A percentile compares a stretch with the other conserved stretches of the same genome.
Evolutionary conservation across 2,329 filamentous ascomycete species (phyloP).

Genomic region (Paecilomyces formosus): DNA sequence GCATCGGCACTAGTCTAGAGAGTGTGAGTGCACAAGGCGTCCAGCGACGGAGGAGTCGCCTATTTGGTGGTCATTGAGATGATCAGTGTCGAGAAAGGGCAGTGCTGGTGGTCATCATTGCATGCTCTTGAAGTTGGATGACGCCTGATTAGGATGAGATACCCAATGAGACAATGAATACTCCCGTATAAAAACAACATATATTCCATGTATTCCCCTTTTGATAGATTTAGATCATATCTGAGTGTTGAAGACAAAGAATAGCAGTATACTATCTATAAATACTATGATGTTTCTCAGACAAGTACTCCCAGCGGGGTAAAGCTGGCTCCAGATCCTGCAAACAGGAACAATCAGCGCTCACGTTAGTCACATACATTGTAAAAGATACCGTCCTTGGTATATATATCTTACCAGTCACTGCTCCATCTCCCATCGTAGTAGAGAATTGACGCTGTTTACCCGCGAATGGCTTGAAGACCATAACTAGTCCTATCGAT

Average conservation of each 20-base stretch:
- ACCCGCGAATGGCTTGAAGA: background rate
- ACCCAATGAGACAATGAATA: constrained; percentile 1
- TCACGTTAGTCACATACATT: background rate
- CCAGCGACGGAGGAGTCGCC: constrained; percentile 25
- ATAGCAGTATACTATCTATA: background rate
- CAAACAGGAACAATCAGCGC: background rate
- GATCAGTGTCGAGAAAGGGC: background rate
- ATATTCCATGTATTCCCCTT: background rate
- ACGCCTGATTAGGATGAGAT: background rate
- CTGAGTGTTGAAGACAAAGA: background rate
- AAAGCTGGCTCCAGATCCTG: background rate
- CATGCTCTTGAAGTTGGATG: background rate
- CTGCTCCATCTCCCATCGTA: background rate
- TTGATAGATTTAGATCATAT: background rate
- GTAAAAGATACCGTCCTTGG: background rate
- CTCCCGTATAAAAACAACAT: background rate
- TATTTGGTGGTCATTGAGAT: constrained; percentile 7
- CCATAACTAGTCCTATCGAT: constrained; percentile 10
- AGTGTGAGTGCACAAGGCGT: constrained; percentile 19
- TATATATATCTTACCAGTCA: no score
- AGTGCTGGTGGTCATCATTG: background rate
- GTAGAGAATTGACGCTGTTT: background rate
- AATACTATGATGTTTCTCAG: background rate
- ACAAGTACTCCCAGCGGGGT: background rate
- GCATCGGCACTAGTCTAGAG: constrained; percentile 48